These are phyloP conservation scores for Heterobasidion irregulare DNA, from an alignment of 1,284 basidiomycete genomes.

Conservation along the genomic window DNA sequence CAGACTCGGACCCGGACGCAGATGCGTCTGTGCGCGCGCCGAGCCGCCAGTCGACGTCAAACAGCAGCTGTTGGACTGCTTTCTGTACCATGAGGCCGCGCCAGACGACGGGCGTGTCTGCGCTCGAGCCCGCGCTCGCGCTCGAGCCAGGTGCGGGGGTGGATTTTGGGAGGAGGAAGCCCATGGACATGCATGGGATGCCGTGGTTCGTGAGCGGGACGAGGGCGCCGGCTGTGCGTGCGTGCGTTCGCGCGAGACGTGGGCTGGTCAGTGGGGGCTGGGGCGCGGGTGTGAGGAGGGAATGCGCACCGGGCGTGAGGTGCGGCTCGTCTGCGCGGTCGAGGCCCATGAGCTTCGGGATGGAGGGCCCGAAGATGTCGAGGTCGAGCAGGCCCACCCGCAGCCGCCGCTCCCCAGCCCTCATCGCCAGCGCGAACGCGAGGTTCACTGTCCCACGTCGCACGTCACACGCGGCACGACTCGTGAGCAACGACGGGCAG, in stretches of 20 bases:
- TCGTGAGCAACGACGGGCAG: neutral
- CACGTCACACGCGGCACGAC: neutral
- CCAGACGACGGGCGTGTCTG: slow-evolving; percentile 87
- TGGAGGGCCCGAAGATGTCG: slow-evolving; percentile 93
- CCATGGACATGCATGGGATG: slow-evolving; percentile 95
- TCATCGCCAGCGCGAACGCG: slow-evolving; percentile 64
- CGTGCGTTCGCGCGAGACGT: neutral
- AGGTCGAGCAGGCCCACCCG: slow-evolving; percentile 89
- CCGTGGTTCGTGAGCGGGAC: slow-evolving; percentile 87
- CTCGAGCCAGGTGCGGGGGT: no score
- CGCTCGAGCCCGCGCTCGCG: no score
- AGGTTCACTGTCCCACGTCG: slow-evolving; percentile 57
- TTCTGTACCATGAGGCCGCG: slow-evolving; percentile 99
- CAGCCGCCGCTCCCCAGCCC: slow-evolving; percentile 27
- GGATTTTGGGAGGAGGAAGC: slow-evolving; percentile 64
- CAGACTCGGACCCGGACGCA: slow-evolving; percentile 28
- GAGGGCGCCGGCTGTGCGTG: slow-evolving; percentile 60
- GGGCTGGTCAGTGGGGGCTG: neutral
- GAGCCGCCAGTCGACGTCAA: slow-evolving; percentile 90
- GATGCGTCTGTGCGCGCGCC: no score
- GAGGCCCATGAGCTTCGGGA: slow-evolving; percentile 94
- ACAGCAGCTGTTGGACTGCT: slow-evolving; percentile 92
- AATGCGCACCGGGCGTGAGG: slow-evolving; percentile 59
- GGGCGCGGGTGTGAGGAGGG: neutral
- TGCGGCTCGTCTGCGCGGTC: slow-evolving; percentile 76